Percentiles rank a stretch among this genome's conserved stretches.
Conservation (phyloP, 108 stramenopile species). For the Nannochloropsis oceanica region DNA sequence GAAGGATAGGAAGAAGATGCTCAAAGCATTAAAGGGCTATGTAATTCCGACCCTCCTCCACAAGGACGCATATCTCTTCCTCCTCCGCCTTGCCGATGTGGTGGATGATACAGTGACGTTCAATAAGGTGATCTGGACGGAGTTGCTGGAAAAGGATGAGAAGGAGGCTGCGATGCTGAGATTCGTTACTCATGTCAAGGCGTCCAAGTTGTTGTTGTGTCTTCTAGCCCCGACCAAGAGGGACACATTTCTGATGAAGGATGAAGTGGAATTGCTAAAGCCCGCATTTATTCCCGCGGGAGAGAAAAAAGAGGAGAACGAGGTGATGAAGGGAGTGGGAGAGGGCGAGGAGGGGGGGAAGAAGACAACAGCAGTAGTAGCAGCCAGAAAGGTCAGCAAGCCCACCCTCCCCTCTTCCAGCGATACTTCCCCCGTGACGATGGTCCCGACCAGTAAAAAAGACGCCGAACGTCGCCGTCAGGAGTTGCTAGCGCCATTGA, state of each 20-base stretch:
- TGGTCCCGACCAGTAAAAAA: background rate
- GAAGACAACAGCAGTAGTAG: background rate
- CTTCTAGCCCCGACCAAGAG: background rate
- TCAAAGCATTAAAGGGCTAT: background rate
- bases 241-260: background rate
- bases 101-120: background rate
- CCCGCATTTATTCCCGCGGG: background rate
- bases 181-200: background rate
- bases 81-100: background rate
- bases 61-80: background rate
- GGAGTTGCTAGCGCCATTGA: background rate
- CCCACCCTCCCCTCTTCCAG: background rate
- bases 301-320: background rate
- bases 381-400: background rate
- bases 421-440: background rate
- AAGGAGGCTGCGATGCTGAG: background rate
- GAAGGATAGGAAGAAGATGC: slow-evolving; percentile 7
- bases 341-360: background rate
- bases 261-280: background rate
- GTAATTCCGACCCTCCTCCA: background rate
- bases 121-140: background rate
- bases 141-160: background rate
- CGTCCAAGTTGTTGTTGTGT: background rate
- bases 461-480: background rate
- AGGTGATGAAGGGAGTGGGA: background rate